Percentiles rank a stretch among this genome's conserved stretches.
phyloP scores from a whole-genome alignment of 2,329 filamentous ascomycete genomes.

The Fusarium robinianum region DNA sequence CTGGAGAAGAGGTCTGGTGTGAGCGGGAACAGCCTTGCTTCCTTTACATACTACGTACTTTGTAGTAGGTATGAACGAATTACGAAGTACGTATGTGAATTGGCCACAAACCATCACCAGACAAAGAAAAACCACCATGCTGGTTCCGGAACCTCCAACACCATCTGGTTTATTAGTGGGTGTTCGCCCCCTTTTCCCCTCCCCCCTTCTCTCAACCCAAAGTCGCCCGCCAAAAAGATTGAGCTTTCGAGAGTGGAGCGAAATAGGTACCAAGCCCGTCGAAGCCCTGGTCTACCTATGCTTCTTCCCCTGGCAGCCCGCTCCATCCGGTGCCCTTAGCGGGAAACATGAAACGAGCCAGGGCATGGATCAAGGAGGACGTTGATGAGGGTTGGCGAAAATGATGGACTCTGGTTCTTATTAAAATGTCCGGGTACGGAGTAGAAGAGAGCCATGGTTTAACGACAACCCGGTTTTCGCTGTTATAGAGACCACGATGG shows the following conservation, averaged over 20 bases:
- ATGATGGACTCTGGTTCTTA: too few relatives aligned
- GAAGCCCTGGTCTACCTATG: too few relatives aligned
- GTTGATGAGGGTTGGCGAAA: constrained; percentile 15
- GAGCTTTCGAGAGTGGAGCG: constrained; percentile 21
- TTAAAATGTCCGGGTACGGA: constrained; percentile 31
- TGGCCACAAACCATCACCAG: constrained; percentile 3
- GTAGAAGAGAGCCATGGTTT: constrained; percentile 15
- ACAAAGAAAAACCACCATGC: constrained; percentile 5
- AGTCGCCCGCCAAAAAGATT: constrained; percentile 1
- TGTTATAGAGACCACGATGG: too few relatives aligned
- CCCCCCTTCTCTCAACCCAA: constrained; percentile 14
- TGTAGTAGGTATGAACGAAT: too few relatives aligned
- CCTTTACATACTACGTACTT: too few relatives aligned
- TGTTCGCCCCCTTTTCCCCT: too few relatives aligned
- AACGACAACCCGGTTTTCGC: constrained; percentile 11
- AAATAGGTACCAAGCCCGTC: constrained; percentile 19
- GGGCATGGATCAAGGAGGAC: constrained; percentile 15
- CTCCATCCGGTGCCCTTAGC: constrained; percentile 33
- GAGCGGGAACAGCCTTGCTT: too few relatives aligned
- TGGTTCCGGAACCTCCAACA: constrained; percentile 9
- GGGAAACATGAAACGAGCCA: constrained; percentile 37
- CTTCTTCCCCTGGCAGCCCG: too few relatives aligned
- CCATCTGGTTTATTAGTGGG: too few relatives aligned
- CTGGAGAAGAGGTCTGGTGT: too few relatives aligned
- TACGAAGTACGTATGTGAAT: background rate